Evolutionary conservation across 176 grass and related monocot genomes (phyloP).

Genomic region (Luzula sylvatica): DNA sequence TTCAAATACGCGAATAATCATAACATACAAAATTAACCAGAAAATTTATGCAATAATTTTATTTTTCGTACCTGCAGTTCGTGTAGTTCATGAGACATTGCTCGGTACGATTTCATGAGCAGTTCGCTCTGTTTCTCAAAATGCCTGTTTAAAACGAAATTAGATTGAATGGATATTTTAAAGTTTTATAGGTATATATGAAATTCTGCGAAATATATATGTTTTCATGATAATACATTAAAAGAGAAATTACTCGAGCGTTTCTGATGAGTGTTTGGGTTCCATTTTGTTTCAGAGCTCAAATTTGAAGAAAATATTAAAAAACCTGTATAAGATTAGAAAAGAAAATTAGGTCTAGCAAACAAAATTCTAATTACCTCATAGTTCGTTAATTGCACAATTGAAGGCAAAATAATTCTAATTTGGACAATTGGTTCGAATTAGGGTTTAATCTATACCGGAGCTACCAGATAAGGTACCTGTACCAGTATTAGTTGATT

Average conservation of each 20-base stretch:
- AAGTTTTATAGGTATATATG: neutral
- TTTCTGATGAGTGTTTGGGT: slow-evolving; percentile 49
- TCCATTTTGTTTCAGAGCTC: slow-evolving; percentile 43
- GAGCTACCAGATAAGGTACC: too few species aligned
- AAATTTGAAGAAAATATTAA: slow-evolving; percentile 19
- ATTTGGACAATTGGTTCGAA: too few species aligned
- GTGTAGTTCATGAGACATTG: slow-evolving; percentile 70
- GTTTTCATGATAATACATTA: slow-evolving; percentile 1
- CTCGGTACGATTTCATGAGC: slow-evolving; percentile 48
- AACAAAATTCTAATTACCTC: too few species aligned
- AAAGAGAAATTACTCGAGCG: slow-evolving; percentile 37
- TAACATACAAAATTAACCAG: neutral
- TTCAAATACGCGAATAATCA: slow-evolving; percentile 15
- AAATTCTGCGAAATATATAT: slow-evolving; percentile 4
- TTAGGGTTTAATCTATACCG: too few species aligned
- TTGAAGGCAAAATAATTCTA: too few species aligned
- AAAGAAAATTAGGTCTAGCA: slow-evolving; percentile 2
- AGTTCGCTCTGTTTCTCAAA: slow-evolving; percentile 72
- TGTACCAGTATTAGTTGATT: too few species aligned
- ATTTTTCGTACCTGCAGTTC: slow-evolving; percentile 41
- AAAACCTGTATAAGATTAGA: slow-evolving; percentile 12
- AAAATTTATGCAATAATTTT: neutral
- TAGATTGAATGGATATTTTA: too few species aligned
- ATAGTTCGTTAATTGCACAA: too few species aligned
- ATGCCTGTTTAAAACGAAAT: slow-evolving; percentile 30